Evolutionary conservation across 1,139 yeast species (phyloP), one percentile per base, ranked within the genome.

Genomic region (Saccharomyces hybrid): DNA sequence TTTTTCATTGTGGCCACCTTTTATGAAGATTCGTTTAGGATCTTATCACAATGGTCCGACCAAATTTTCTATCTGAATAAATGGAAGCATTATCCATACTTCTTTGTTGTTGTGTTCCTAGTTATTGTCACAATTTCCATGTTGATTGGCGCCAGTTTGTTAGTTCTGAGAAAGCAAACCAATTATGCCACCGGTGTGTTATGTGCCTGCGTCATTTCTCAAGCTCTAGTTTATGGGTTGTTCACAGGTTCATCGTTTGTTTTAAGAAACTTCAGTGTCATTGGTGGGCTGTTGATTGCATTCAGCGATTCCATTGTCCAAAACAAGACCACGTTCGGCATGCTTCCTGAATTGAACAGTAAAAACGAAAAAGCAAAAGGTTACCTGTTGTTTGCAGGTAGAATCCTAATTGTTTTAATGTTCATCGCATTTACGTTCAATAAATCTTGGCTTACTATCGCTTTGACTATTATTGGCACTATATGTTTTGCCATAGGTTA

Each of bases 1-100:
- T 84, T 88, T 58, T 81, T 91, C 64, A 90, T 93, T 61, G 97
- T 93, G 57, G 97, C 96, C 52, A 93, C 99, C 1, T 93, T 91
- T 69, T 81, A 84, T 64, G 99, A 93, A 72, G 99, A 93, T 68
- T 83, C 97, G 1, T 70, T 86, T 56, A 80, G 99, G 70, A 88
- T 93, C 65, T 68, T 84, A 57, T 76, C 90, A 14, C 98, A 91
- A 73, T 93, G 98, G 98, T 72, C 79, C 34, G 96, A 90, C 67
- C 99, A 93, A 72, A 89, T 89, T 31, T 85, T 83, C 69, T 93
- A 88, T 70, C 78, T 93, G 63, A 81, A 88, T 75, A 82, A 82
- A 63, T 87, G 84, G 74, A 84, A 96, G 67, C 89, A 85, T 64
- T 73, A 85, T 58, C 95, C 96, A 73, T 79, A 82, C 62, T 82